phyloP scores from a whole-genome alignment of 768 basidiomycete species.

The Rhodotorula kratochvilovae region DNA sequence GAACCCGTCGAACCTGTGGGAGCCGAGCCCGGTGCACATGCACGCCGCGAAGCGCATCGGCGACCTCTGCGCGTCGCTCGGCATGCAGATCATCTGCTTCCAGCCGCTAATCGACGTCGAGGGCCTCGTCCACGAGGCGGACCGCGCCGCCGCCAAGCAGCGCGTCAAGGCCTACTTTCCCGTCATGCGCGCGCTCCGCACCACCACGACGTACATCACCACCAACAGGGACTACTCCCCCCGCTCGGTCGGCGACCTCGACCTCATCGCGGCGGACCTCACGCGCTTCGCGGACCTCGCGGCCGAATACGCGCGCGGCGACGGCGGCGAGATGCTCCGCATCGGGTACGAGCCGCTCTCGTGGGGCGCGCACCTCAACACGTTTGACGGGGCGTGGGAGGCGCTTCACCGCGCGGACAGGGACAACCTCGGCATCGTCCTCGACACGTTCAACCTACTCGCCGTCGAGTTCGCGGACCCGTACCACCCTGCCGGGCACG shows the following conservation, averaged over 20 bases:
- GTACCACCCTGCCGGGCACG: slow-evolving; percentile 41
- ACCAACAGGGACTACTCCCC: too few relatives aligned
- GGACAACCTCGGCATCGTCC: slow-evolving; percentile 47
- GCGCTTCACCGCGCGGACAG: slow-evolving; percentile 44
- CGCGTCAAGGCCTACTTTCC: too few relatives aligned
- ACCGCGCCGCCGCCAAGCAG: slow-evolving; percentile 8
- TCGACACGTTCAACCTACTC: slow-evolving; percentile 48
- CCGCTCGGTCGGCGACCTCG: too few relatives aligned
- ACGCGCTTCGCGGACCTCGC: slow-evolving; percentile 25
- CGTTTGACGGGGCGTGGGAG: too few relatives aligned
- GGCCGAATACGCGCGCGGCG: slow-evolving; percentile 16
- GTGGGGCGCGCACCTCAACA: slow-evolving; percentile 44
- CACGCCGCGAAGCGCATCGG: slow-evolving; percentile 12
- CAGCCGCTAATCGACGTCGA: slow-evolving; percentile 21
- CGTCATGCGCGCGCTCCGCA: too few relatives aligned
- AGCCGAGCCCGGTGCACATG: slow-evolving; percentile 2
- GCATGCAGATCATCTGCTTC: slow-evolving; percentile 20
- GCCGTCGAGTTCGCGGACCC: slow-evolving; percentile 49
- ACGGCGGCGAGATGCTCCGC: slow-evolving; percentile 35
- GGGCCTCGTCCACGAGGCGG: slow-evolving; percentile 3
- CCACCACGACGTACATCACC: too few relatives aligned
- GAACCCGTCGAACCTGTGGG: slow-evolving; percentile 17
- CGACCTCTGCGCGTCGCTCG: slow-evolving; percentile 11
- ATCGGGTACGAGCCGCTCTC: slow-evolving; percentile 49
- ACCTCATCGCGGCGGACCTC: too few relatives aligned